Evolutionary conservation across 495 filamentous ascomycete genomes (phyloP).

Genomic region (Talaromyces ruber): DNA sequence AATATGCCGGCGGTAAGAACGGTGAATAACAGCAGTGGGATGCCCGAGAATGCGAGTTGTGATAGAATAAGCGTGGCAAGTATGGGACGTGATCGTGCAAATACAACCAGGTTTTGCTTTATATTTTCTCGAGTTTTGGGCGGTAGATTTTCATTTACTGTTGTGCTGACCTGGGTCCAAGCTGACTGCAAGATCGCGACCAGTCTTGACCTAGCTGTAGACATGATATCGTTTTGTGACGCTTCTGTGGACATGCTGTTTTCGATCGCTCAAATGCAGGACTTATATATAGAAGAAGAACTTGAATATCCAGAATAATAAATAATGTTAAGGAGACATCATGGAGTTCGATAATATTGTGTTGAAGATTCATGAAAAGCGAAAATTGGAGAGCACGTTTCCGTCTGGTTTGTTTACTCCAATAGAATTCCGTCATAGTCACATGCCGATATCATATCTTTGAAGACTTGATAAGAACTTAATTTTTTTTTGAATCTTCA

Average conservation of each 20-base stretch:
- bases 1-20: constrained; percentile 46
- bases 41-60: constrained; percentile 44
- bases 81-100: constrained; percentile 9
- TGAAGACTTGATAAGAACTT: neutral
- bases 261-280: neutral
- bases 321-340: neutral
- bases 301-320: neutral
- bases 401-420: neutral
- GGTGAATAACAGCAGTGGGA: constrained; percentile 55
- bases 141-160: neutral
- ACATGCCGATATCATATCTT: neutral
- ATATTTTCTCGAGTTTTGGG: constrained; percentile 1
- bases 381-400: neutral
- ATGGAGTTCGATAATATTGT: neutral
- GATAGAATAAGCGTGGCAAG: constrained; percentile 40
- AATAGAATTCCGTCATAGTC: neutral
- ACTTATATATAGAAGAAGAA: neutral
- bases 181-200: neutral
- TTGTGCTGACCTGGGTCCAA: neutral
- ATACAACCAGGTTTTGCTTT: constrained; percentile 2
- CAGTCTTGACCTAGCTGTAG: neutral
- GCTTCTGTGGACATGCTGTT: neutral
- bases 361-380: neutral
- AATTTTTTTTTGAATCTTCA: neutral
- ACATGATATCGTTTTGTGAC: neutral